Evolutionary conservation across 2,329 filamentous ascomycete species (phyloP).

Genomic region (Trichocomaceae sp.): DNA sequence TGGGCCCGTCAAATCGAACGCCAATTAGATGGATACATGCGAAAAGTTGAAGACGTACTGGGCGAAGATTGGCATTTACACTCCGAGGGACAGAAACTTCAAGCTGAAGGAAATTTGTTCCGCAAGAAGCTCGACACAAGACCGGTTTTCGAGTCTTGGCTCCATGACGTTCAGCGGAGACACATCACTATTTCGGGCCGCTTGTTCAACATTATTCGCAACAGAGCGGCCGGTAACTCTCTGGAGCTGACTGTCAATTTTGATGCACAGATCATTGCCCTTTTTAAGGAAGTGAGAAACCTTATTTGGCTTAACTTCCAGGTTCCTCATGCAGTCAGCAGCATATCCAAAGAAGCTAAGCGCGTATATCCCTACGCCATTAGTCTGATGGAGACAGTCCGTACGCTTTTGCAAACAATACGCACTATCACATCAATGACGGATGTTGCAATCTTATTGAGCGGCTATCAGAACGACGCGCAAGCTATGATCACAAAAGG

Average conservation of each 20-base stretch:
- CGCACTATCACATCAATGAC: slow-evolving; percentile 78
- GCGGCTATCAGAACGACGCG: slow-evolving; percentile 86
- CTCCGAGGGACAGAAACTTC: slow-evolving; percentile 87
- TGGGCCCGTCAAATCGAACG: slow-evolving; percentile 97
- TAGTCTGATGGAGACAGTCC: slow-evolving; percentile 97
- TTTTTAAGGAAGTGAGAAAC: slow-evolving; percentile 98
- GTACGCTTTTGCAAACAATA: slow-evolving; percentile 82
- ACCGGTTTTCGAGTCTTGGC: slow-evolving; percentile 92
- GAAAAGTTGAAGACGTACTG: slow-evolving; percentile 96
- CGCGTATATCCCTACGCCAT: slow-evolving; percentile 96
- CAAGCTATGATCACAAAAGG: slow-evolving; percentile 79
- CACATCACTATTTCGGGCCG: slow-evolving; percentile 88
- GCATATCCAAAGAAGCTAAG: slow-evolving; percentile 97
- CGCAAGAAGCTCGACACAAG: slow-evolving; percentile 91
- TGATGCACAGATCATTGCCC: slow-evolving; percentile 88
- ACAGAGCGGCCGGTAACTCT: slow-evolving; percentile 81
- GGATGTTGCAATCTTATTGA: slow-evolving; percentile 78
- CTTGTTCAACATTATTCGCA: slow-evolving; percentile 81
- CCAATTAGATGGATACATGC: slow-evolving; percentile 94
- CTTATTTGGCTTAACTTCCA: slow-evolving; percentile 91
- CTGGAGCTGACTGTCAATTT: slow-evolving; percentile 93
- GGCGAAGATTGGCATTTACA: slow-evolving; percentile 93
- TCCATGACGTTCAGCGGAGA: slow-evolving; percentile 78
- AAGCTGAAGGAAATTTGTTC: slow-evolving; percentile 86
- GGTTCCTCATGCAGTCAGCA: slow-evolving; percentile 89